Base-by-base conservation (phyloP, 2,329 filamentous ascomycete species). In the Arthrinium phaeospermum region DNA sequence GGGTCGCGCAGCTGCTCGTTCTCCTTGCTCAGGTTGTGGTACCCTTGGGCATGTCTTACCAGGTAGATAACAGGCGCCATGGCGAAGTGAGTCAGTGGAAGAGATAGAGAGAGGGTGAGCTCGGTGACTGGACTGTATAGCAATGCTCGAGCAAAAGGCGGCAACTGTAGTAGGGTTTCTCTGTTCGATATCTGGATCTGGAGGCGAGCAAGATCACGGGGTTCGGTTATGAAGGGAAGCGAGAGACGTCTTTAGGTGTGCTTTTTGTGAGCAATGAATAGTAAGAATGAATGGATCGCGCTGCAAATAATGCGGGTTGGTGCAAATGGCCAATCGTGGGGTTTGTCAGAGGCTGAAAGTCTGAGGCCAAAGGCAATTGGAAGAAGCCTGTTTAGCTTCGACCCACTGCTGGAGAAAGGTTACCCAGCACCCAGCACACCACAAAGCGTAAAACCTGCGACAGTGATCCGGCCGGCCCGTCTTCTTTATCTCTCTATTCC, bases 1-100 rank as follows among this genome's bases (percentile, higher is more conserved):
- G 95, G 95, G 79, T 98, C 95, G n/a, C 81, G 91, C 53, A 97
- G 85, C 73, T 84, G 79, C 80, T 95, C 92, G 83, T 95, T 94
- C 74, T 88, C 91, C 37, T 85, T 78, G 75, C 79, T 86, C 79
- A 96, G 88, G 82, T 98, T 98, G 87, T 98, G 95, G 80, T 89
- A 90, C 83, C 94, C 95, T 83, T 94, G 86, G 16, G 91, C 92
- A 81, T 94, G 92, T 82, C 93, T 92, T 77, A 94, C 89, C 75
- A 92, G 86, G 81, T 93, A 90, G 75, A 93, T 84, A 61, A 86
- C 89, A 37, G 86, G 85, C 2, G 85, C 80, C 87, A 89, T 89
- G 70, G 53, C 79, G 57, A 6, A 6, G 61, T 44, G 7, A 13
- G 22, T 19, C 16, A 30, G 4, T 30, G 27, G 27, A 30, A 30